phyloP scores from a whole-genome alignment of 768 basidiomycete species.

The Naganishia onofrii region DNA sequence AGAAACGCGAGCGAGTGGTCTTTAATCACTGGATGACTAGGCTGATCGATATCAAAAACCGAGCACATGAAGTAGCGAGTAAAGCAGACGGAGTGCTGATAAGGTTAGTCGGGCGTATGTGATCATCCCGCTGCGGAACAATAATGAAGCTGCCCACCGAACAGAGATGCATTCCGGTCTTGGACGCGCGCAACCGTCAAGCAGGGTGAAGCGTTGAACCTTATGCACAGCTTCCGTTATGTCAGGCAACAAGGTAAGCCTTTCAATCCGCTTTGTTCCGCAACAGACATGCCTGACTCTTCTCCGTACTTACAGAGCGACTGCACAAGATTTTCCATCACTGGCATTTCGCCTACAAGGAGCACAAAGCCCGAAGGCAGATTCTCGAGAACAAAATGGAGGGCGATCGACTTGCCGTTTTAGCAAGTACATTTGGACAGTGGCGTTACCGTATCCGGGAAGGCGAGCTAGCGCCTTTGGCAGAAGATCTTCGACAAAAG shows the following conservation, averaged over 20 bases:
- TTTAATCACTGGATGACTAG: conserved; percentile 20
- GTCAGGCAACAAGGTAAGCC: conserved; percentile 29
- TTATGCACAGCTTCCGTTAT: conserved; percentile 33
- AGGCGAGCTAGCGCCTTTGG: conserved; percentile 19
- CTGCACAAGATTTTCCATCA: conserved; percentile 20
- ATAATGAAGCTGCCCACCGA: too few relatives aligned
- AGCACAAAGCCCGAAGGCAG: conserved; percentile 14
- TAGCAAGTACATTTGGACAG: conserved; percentile 17
- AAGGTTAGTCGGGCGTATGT: neutral
- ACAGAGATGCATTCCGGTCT: conserved; percentile 24
- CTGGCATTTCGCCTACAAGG: conserved; percentile 20
- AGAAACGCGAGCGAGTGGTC: conserved; percentile 10
- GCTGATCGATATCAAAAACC: conserved; percentile 8
- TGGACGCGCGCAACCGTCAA: conserved; percentile 28
- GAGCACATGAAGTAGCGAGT: conserved; percentile 1
- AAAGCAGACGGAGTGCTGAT: conserved; percentile 3
- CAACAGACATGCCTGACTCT: too few relatives aligned
- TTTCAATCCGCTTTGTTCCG: neutral
- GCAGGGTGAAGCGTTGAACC: conserved; percentile 30
- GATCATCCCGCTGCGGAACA: neutral
- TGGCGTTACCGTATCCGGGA: conserved; percentile 25
- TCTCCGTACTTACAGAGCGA: neutral
- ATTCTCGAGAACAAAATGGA: conserved; percentile 15
- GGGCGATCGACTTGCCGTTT: neutral
- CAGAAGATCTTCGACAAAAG: conserved; percentile 17